Base-by-base conservation (phyloP, 1,139 yeast genomes). In the Lodderomyces pseudojiufengensis region DNA sequence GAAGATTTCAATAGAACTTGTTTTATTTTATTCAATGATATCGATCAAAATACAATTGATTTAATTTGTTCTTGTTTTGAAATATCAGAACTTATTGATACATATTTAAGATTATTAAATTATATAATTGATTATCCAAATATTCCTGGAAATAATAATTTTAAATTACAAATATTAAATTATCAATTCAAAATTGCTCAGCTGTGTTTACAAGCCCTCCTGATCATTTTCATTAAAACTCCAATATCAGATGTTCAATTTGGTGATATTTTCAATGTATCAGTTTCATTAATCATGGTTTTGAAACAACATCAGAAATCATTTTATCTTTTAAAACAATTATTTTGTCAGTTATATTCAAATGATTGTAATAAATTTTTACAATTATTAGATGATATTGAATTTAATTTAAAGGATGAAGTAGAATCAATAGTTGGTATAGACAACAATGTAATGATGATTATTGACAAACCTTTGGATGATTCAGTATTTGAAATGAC, bases 1-100 rank as follows among this genome's bases (percentile, higher is more conserved):
- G 63, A 58, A 23, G 73, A 69, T 44, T 64, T 63, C 31, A 41
- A 69, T 10, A 47, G 75, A 22, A 45, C 63, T 10, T 55, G 59
- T 35, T 49, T 57, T n/a, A 50, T 66, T n/a, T 38, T 65, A 26
- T 44, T 52, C 16, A 50, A 51, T 6, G 54, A 61, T 3, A 40
- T 59, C 12, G 52, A 54, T 16, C 59, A 51, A 7, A 49, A 42
- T 8, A 41, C 51, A 16, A 54, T 60, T 22, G 51, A 54, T 12
- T 37, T 51, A 12, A 48, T 66, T 2, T 44, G 55, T 6, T 44
- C 58, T 1, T 37, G 56, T n/a, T 44, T 59, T 24, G 55, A 55
- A 5, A 47, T 57, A 8, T 60, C 56, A 21, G 55, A 54, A 2
- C 48, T 66, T 18, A 66, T 59, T 43, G 54, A 52, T 13, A 51